Conservation (phyloP, 2,329 filamentous ascomycete species). For the Ceratocystis cacaofunesta region DNA sequence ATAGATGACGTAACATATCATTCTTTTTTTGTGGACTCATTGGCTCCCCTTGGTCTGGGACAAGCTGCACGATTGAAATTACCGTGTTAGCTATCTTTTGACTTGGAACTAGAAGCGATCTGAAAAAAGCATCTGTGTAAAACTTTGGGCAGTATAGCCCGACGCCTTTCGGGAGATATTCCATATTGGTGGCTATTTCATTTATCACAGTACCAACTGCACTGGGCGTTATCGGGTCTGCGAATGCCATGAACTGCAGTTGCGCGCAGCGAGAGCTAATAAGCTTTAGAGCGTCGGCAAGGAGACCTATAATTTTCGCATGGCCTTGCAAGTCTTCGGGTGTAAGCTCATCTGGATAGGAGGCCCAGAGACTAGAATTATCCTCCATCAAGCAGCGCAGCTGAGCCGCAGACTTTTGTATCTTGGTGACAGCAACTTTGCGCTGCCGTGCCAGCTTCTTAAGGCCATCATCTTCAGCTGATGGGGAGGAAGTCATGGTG, state of each 20-base stretch:
- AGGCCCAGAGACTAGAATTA: no score
- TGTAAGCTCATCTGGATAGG: neutral
- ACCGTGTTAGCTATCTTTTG: no score
- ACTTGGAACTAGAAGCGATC: no score
- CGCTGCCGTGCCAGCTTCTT: no score
- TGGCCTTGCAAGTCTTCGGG: neutral
- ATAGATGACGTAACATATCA: neutral
- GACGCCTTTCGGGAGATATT: conserved; percentile 57
- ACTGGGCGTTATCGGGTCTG: conserved; percentile 68
- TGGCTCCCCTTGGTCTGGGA: conserved; percentile 21
- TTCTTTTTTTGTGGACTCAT: neutral
- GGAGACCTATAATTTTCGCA: neutral
- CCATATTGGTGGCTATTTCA: conserved; percentile 55
- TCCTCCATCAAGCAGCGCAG: no score
- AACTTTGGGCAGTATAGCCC: conserved; percentile 45
- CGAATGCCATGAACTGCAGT: conserved; percentile 72
- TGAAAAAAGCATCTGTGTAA: conserved; percentile 36
- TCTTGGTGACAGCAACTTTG: no score
- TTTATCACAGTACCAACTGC: conserved; percentile 57
- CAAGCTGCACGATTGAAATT: no score
- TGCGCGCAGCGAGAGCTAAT: conserved; percentile 77
- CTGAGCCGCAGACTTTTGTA: no score
- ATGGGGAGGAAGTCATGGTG: neutral
- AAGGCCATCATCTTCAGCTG: no score
- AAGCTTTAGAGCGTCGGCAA: conserved; percentile 53